Percentiles rank a stretch among this genome's conserved stretches.
These are phyloP conservation scores for Gossypium herbaceum DNA, from an alignment of 345 rosid genomes.

Conservation along the genomic window DNA sequence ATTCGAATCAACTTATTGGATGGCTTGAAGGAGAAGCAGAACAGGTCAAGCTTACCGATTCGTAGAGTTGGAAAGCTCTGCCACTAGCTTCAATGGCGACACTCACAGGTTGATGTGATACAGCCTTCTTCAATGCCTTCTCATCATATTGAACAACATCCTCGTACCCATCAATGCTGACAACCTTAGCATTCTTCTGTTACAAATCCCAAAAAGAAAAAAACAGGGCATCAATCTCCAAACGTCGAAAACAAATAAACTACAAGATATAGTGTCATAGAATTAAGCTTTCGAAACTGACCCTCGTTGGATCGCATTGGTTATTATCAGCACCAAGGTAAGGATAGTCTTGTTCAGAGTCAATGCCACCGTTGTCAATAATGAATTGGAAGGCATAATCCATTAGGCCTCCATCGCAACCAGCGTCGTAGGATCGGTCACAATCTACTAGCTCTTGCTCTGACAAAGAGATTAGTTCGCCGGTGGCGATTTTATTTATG, in stretches of 20 bases:
- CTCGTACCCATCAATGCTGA: conserved; percentile 71
- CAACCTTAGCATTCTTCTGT: conserved; percentile 71
- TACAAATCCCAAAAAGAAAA: background rate
- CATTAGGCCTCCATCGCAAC: conserved; percentile 95
- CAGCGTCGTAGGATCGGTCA: conserved; percentile 59
- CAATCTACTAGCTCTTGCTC: conserved; percentile 98
- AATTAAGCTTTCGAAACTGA: conserved; percentile 11
- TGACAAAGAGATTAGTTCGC: conserved; percentile 62
- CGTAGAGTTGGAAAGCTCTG: conserved; percentile 65
- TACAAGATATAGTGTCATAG: background rate
- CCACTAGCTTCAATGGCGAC: conserved; percentile 98
- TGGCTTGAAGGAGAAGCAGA: too few relatives aligned
- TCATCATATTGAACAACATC: conserved; percentile 63
- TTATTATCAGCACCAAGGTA: conserved; percentile 51
- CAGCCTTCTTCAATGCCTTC: conserved; percentile 62
- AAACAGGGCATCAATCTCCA: background rate
- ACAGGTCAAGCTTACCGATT: conserved; percentile 43
- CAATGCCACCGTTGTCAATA: conserved; percentile 75
- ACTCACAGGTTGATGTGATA: conserved; percentile 79
- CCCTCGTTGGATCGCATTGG: conserved; percentile 51
- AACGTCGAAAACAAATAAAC: background rate
- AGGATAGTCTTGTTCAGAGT: conserved; percentile 71
- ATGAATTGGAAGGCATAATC: conserved; percentile 94
- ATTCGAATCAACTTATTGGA: background rate
- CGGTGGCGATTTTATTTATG: conserved; percentile 78